A percentile compares a stretch with the other conserved stretches of the same genome.
These are phyloP conservation scores for Lophiostoma macrostomum DNA, from an alignment of 495 filamentous ascomycete genomes.

Conservation along the genomic window DNA sequence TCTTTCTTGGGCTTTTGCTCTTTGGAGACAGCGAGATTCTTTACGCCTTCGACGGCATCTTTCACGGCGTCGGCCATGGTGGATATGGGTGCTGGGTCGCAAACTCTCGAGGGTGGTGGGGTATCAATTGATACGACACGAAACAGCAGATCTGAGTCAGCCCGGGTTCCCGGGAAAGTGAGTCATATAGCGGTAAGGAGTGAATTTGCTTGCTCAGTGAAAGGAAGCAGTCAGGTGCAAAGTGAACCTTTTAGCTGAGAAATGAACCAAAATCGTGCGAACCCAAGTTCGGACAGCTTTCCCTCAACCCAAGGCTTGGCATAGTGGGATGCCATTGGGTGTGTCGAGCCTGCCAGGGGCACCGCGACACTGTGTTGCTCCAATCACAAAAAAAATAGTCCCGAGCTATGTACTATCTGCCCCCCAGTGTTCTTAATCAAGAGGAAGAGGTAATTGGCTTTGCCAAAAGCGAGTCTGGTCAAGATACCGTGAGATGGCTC, in stretches of 20 bases:
- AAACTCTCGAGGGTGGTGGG: slow-evolving; percentile 16
- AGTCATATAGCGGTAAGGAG: not conserved
- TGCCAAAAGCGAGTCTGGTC: too few species aligned
- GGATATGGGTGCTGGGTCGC: slow-evolving; percentile 5
- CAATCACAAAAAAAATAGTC: too few species aligned
- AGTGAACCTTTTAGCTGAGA: too few species aligned
- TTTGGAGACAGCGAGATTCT: slow-evolving; percentile 50
- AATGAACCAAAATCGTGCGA: too few species aligned
- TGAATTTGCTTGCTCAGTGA: not conserved
- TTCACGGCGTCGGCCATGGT: slow-evolving; percentile 26
- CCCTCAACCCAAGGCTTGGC: not conserved
- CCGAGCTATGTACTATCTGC: too few species aligned
- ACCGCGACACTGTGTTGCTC: too few species aligned
- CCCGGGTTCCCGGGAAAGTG: slow-evolving; percentile 6
- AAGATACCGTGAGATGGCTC: not conserved
- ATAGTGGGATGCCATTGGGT: slow-evolving; percentile 1
- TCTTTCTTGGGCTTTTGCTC: slow-evolving; percentile 44
- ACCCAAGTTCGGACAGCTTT: not conserved
- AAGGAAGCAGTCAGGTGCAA: not conserved
- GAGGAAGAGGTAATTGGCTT: too few species aligned
- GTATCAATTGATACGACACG: slow-evolving; percentile 12
- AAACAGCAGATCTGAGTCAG: slow-evolving; percentile 17
- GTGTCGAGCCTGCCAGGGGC: too few species aligned
- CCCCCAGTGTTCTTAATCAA: too few species aligned
- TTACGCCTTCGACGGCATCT: slow-evolving; percentile 42